phyloP scores from a whole-genome alignment of 345 rosid species.

The Gossypium herbaceum region DNA sequence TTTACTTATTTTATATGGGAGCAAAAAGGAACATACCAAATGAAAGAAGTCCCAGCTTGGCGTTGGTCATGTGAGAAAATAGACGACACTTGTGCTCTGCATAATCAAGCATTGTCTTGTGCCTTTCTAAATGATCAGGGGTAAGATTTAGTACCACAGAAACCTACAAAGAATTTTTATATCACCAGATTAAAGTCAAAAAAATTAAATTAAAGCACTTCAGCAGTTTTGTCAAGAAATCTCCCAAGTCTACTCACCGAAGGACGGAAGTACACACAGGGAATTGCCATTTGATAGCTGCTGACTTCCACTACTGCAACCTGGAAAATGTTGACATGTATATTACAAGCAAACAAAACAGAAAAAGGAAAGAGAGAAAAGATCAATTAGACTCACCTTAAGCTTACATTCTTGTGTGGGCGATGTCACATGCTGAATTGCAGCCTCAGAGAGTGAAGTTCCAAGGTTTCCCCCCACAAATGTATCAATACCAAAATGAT shows the following conservation, averaged over 20 bases:
- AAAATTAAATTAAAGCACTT: neutral
- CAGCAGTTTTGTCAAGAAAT: neutral
- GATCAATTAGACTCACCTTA: slow-evolving; percentile 18
- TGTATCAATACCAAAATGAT: slow-evolving; percentile 27
- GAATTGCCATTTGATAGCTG: slow-evolving; percentile 39
- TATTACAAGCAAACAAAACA: neutral
- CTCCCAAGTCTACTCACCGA: slow-evolving; percentile 18
- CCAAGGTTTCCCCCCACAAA: slow-evolving; percentile 38
- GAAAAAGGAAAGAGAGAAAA: neutral
- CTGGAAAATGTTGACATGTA: slow-evolving; percentile 15
- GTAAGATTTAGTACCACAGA: slow-evolving; percentile 31
- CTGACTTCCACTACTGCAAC: slow-evolving; percentile 39
- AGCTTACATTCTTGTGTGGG: slow-evolving; percentile 19
- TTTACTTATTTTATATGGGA: neutral
- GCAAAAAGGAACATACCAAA: slow-evolving; percentile 15
- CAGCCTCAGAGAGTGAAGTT: slow-evolving; percentile 30
- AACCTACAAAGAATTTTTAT: slow-evolving; percentile 22
- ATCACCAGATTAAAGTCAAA: slow-evolving; percentile 1
- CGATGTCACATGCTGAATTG: slow-evolving; percentile 10
- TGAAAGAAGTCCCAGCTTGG: slow-evolving; percentile 25
- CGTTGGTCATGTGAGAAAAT: slow-evolving; percentile 30
- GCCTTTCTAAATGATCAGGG: slow-evolving; percentile 39
- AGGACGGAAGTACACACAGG: slow-evolving; percentile 27
- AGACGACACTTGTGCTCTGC: slow-evolving; percentile 28
- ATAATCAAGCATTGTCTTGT: slow-evolving; percentile 32